Percentiles rank a stretch among this genome's conserved stretches.
These are phyloP conservation scores for Pseudocercospora macadamiae DNA, from an alignment of 2,329 filamentous ascomycete species.

Conservation along the genomic window DNA sequence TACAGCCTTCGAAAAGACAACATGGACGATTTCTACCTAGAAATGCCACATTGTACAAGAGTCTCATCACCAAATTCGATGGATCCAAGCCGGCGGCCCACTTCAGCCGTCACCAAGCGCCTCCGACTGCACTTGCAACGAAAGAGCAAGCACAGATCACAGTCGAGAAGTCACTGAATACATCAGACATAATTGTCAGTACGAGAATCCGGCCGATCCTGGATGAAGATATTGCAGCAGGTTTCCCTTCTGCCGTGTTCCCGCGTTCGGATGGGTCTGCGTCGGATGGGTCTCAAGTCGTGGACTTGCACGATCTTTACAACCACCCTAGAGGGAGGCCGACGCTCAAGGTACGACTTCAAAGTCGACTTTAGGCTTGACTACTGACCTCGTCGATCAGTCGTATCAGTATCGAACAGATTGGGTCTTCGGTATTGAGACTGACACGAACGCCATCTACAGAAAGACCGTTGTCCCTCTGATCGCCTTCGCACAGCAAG, in stretches of 20 bases:
- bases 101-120: conserved; percentile 19
- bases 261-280: too few species aligned
- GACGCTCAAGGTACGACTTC: conserved; percentile 2
- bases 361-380: neutral
- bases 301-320: conserved; percentile 15
- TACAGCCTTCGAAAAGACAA: neutral
- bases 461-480: conserved; percentile 1
- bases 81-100: neutral
- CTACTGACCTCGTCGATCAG: neutral
- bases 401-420: conserved; percentile 9
- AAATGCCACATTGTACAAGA: conserved; percentile 6
- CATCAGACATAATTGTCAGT: neutral
- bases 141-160: too few species aligned
- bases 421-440: neutral
- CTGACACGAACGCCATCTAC: conserved; percentile 7
- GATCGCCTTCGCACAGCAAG: neutral
- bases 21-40: conserved; percentile 16
- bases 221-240: neutral
- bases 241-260: conserved; percentile 6
- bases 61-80: conserved; percentile 6
- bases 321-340: conserved; percentile 3
- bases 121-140: neutral
- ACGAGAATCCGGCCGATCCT: conserved; percentile 13
- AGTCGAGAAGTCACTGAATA: too few species aligned
- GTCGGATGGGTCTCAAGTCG: neutral